Conservation (phyloP, 805 yeast genomes). For the Blastobotrys muscicola region DNA sequence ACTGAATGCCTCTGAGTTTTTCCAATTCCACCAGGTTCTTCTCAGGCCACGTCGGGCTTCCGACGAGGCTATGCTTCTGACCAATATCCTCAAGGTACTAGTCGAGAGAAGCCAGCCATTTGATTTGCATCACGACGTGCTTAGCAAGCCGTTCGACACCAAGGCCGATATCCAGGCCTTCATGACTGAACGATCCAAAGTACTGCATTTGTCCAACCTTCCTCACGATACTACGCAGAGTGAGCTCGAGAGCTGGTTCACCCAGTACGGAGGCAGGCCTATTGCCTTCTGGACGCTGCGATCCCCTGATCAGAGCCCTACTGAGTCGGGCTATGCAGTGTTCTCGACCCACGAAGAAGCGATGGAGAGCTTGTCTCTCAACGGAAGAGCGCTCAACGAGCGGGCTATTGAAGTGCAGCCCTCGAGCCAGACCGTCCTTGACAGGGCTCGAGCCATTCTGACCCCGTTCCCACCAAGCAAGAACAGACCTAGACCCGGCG, state of each 20-base stretch:
- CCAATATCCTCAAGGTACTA: slow-evolving; percentile 36
- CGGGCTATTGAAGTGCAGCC: slow-evolving; percentile 79
- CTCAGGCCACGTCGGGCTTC: slow-evolving; percentile 33
- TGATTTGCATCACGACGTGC: slow-evolving; percentile 43
- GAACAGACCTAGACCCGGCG: slow-evolving; percentile 91
- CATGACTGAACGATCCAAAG: slow-evolving; percentile 60
- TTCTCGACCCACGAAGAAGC: slow-evolving; percentile 84
- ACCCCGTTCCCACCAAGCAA: slow-evolving; percentile 78
- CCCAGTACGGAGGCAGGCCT: slow-evolving; percentile 78
- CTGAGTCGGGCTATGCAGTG: slow-evolving; percentile 69
- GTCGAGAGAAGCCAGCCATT: slow-evolving; percentile 38
- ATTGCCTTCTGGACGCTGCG: slow-evolving; percentile 83
- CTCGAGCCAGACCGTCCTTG: slow-evolving; percentile 67
- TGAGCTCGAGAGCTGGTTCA: slow-evolving; percentile 85
- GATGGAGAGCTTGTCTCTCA: slow-evolving; percentile 62
- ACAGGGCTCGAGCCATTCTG: slow-evolving; percentile 70
- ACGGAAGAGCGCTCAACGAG: slow-evolving; percentile 68
- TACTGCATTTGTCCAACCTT: slow-evolving; percentile 69
- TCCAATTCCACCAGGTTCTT: slow-evolving; percentile 17
- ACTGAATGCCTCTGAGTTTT: slow-evolving; percentile 32
- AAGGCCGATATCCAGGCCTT: slow-evolving; percentile 64
- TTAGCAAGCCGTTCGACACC: slow-evolving; percentile 68
- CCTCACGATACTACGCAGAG: slow-evolving; percentile 84
- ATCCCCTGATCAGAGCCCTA: slow-evolving; percentile 38
- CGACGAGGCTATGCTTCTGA: slow-evolving; percentile 38